Conservation (phyloP, 495 filamentous ascomycete species). For the Xanthoparmelia taractica region DNA sequence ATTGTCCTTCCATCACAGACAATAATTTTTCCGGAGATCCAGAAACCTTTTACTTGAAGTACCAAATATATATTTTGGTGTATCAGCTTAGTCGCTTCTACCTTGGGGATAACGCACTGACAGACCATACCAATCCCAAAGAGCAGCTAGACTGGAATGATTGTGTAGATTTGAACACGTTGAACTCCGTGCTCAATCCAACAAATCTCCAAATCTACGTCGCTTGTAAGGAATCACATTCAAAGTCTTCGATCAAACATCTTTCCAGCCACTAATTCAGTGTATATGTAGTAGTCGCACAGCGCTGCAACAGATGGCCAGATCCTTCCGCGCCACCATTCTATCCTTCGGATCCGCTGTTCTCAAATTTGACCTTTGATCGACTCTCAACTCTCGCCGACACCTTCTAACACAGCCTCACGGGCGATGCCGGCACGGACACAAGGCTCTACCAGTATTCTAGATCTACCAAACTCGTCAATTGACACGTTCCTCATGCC, state of each 20-base stretch:
- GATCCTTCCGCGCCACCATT: neutral
- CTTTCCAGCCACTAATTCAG: neutral
- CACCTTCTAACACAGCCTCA: neutral
- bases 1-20: constrained; percentile 2
- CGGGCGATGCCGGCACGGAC: neutral
- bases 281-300: neutral
- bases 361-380: neutral
- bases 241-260: neutral
- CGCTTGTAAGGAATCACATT: neutral
- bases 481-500: neutral
- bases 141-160: constrained; percentile 8
- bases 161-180: neutral
- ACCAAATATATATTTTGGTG: constrained; percentile 4
- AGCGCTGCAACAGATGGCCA: neutral
- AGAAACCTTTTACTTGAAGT: neutral
- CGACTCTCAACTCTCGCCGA: neutral
- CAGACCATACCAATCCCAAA: neutral
- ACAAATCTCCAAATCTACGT: constrained; percentile 6
- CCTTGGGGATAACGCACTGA: constrained; percentile 3
- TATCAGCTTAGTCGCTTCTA: constrained; percentile 10
- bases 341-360: neutral
- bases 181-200: constrained; percentile 4
- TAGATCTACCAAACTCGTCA: neutral
- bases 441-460: neutral
- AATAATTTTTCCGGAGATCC: neutral